Base-by-base conservation (phyloP, 2,329 filamentous ascomycete species). In the Phialophora verrucosa region DNA sequence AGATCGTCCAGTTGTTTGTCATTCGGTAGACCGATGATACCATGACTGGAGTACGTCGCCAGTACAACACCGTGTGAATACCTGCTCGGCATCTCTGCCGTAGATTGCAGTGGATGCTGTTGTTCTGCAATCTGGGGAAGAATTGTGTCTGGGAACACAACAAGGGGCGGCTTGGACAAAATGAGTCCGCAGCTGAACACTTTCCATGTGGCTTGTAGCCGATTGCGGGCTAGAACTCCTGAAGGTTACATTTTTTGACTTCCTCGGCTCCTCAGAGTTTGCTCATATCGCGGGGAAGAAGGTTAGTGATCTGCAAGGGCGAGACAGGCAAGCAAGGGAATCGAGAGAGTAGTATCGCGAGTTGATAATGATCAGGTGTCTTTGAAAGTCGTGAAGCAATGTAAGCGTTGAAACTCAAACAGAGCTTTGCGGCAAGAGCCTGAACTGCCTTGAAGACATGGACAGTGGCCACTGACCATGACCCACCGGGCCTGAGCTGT, bases 41-140 rank as follows among this genome's bases (percentile, higher is more conserved):
- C 70, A 12, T 56, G 69, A 58, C 63, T 65, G 25, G 70, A 72
- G 56, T 69, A 71, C 51, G 59, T 62, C 25, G 70, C 70, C 38
- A 73, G 65, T 7, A 72, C 71, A 10, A 72, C 68, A 31, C 63
- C 68, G 61, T 73, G 70, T 14, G 71, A 73, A 57, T 73, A 73
- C 49, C 71, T 73, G 27, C 69, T 61, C 14, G 71, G 70, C 65
- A 71, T 71, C 70, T 61, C 61, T 70, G 51, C 20, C 51, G 29
- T 12, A 44, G 20, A 29, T 20, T 17, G 14, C 17, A 20, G 29
- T 12, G 5, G 51, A 55, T 1, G 49, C 49, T n/a, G 53, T 20
- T 17, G 53, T 20, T n/a, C 27, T 31, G 25, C 53, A 31, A 55
- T 55, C 17, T 31, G 27, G 53, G 12, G 29, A 10, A 35, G 25